Base-by-base conservation (phyloP, 1,284 basidiomycete genomes). In the Ganoderma multipileum region DNA sequence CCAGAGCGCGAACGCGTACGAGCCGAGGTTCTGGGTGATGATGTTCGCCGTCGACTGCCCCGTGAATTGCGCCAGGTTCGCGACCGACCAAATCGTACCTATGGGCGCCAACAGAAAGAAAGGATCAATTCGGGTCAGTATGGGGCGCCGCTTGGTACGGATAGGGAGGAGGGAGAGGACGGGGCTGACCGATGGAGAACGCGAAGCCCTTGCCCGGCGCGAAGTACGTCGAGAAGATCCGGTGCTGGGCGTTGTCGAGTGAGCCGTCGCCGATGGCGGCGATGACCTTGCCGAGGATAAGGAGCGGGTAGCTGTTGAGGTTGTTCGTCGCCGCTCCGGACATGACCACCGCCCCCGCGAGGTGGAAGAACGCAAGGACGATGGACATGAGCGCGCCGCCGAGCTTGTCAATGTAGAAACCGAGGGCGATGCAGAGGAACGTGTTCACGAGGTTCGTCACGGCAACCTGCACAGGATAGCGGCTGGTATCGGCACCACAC, bases 171-270 rank as follows among this genome's bases (percentile, higher is more conserved):
- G 2, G 12, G 47, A 36, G 36, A 14, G n/a, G 47, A 52, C 11
- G 63, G n/a, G 26, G 68, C 75, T 58, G 52, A 79, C 82, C 81
- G 64, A 83, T 82, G 28, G 81, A 82, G 72, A 81, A 81, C 16
- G 81, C 83, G 63, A 82, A 82, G 20, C 83, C 83, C 38, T 77
- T 76, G 20, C 83, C 83, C 14, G 82, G 81, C 1, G 81, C 82
- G 64, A 84, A 84, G 72, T 84, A 84, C 2, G 83, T 84, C 39
- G 83, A 81, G 74, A 84, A 83, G 39, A 84, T 83, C 38, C 83
- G 77, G 70, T 84, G 83, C 72, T 84, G 83, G 8, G 83, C 83
- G 68, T 84, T 84, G 73, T 84, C 83, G 39, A 84, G 73, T 42
- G 82, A 83, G 20, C 83, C 82, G 71, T 83, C 83, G 3, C 83